These are phyloP conservation scores for Nowakowskiella sp. DNA, from an alignment of 192 early-diverging fungal genomes.

Conservation along the genomic window DNA sequence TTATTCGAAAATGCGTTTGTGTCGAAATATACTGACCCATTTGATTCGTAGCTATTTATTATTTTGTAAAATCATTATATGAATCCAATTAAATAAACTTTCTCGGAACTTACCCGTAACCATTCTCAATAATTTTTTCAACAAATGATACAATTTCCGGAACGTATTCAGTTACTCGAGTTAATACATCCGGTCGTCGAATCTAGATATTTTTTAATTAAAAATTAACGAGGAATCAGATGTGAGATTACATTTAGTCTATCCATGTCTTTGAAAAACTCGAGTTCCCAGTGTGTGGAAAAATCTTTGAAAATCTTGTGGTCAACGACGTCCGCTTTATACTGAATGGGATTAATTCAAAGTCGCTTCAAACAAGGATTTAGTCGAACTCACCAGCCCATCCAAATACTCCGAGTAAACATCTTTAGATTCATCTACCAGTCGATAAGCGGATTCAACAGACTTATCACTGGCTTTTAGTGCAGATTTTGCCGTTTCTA, in stretches of 20 bases:
- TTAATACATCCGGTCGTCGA: slow-evolving; percentile 75
- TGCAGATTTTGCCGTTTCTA: slow-evolving; percentile 33
- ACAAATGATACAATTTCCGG: slow-evolving; percentile 88
- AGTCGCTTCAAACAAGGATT: slow-evolving; percentile 6
- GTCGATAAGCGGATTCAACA: slow-evolving; percentile 9
- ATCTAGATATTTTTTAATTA: too few species aligned
- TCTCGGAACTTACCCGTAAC: slow-evolving; percentile 55
- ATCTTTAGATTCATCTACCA: slow-evolving; percentile 47
- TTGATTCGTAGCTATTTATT: slow-evolving; percentile 62
- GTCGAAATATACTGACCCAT: slow-evolving; percentile 95
- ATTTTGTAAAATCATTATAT: background rate
- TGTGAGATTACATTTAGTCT: slow-evolving; percentile 59
- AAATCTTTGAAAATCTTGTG: slow-evolving; percentile 85
- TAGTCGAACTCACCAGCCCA: slow-evolving; percentile 31
- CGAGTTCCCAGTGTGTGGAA: slow-evolving; percentile 87
- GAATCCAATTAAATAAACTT: background rate
- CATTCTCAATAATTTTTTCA: slow-evolving; percentile 87
- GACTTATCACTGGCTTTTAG: slow-evolving; percentile 28
- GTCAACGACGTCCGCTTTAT: slow-evolving; percentile 68
- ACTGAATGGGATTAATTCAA: slow-evolving; percentile 5
- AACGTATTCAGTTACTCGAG: slow-evolving; percentile 94
- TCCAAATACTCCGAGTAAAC: slow-evolving; percentile 44
- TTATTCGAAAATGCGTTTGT: slow-evolving; percentile 71
- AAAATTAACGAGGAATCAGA: slow-evolving; percentile 8
- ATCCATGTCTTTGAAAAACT: slow-evolving; percentile 91